phyloP scores from a whole-genome alignment of 2,329 filamentous ascomycete species.

The Sarocladiaceae sp. region DNA sequence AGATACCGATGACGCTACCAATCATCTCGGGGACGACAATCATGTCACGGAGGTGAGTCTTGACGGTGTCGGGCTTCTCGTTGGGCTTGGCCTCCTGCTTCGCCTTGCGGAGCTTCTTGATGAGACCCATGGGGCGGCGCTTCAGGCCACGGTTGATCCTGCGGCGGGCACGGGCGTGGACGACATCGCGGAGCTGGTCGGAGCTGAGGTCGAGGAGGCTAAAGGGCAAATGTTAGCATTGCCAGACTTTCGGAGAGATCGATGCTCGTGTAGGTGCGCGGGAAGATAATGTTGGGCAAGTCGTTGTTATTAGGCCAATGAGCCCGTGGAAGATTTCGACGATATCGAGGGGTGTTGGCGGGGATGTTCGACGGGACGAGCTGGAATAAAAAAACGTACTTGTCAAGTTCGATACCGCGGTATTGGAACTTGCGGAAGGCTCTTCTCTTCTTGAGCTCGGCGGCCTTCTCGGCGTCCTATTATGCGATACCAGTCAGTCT shows the following conservation, averaged over 20 bases:
- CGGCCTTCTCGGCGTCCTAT: slow-evolving; percentile 95
- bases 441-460: slow-evolving; percentile 99
- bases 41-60: slow-evolving; percentile 99
- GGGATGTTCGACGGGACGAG: slow-evolving; percentile 15
- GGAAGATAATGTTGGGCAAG: not conserved
- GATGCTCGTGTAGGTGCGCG: not conserved
- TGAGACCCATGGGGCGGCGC: slow-evolving; percentile 99
- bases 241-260: too few species aligned
- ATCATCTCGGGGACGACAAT: slow-evolving; percentile 99
- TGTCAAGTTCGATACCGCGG: slow-evolving; percentile 98
- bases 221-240: slow-evolving; percentile 17
- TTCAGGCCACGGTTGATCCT: slow-evolving; percentile 99
- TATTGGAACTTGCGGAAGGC: slow-evolving; percentile 99
- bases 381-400: slow-evolving; percentile 61
- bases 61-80: slow-evolving; percentile 99
- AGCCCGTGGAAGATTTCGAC: not conserved
- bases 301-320: not conserved
- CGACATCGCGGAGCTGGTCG: slow-evolving; percentile 98
- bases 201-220: slow-evolving; percentile 98
- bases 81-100: slow-evolving; percentile 99
- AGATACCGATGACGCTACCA: slow-evolving; percentile 96
- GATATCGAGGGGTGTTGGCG: not conserved
- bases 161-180: slow-evolving; percentile 96
- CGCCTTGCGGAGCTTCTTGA: slow-evolving; percentile 99
- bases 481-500: slow-evolving; percentile 13